phyloP scores from a whole-genome alignment of 2,329 filamentous ascomycete species.

The Thelonectria rubi region DNA sequence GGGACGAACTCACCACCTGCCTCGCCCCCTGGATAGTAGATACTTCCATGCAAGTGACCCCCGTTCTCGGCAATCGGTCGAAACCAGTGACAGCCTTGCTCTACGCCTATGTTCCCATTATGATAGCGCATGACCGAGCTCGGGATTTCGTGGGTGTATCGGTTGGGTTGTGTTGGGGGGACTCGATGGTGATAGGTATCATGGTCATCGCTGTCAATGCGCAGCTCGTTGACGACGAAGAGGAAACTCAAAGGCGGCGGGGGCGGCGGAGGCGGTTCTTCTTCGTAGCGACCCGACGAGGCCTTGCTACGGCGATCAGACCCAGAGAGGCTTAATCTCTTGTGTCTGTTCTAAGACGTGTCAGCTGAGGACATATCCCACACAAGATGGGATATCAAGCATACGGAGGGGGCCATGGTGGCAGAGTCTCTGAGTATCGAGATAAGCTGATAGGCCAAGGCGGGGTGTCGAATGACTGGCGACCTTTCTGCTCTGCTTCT shows the following conservation, averaged over 20 bases:
- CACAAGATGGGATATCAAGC: background rate
- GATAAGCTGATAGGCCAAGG: background rate
- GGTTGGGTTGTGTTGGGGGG: conserved; percentile 39
- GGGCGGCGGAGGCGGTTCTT: background rate
- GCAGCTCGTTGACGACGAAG: conserved; percentile 52
- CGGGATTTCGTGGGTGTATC: conserved; percentile 41
- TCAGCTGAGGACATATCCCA: conserved; percentile 11
- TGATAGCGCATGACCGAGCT: conserved; percentile 51
- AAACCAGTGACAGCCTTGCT: conserved; percentile 36
- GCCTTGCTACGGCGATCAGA: conserved; percentile 23
- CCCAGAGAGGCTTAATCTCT: background rate
- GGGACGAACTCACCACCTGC: background rate
- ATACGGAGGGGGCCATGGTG: conserved; percentile 23
- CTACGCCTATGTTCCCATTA: conserved; percentile 42
- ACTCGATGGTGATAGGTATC: conserved; percentile 39
- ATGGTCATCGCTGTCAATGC: conserved; percentile 25
- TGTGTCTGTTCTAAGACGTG: conserved; percentile 18
- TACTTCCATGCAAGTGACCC: conserved; percentile 7
- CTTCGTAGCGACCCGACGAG: conserved; percentile 8
- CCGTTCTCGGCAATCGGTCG: conserved; percentile 3
- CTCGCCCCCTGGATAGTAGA: conserved; percentile 7
- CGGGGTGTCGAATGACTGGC: conserved; percentile 2
- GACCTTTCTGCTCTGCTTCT: background rate
- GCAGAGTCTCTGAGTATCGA: background rate
- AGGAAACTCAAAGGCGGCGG: conserved; percentile 44